Conservation (phyloP, 108 stramenopile species). For the Stephanodiscus minutulus region DNA sequence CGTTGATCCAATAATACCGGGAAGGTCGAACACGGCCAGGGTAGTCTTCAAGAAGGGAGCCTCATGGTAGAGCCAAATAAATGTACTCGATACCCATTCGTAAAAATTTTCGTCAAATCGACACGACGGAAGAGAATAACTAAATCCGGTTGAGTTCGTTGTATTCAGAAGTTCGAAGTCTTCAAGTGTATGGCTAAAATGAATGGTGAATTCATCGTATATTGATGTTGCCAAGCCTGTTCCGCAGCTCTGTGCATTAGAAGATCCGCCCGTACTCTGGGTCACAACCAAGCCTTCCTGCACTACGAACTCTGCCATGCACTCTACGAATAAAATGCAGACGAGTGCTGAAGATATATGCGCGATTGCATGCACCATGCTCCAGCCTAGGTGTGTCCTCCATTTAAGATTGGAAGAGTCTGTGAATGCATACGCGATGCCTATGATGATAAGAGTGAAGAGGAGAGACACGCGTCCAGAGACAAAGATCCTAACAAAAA, state of each 20-base stretch:
- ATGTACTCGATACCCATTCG: constrained; percentile 30
- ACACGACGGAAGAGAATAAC: constrained; percentile 19
- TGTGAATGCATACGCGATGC: constrained; percentile 33
- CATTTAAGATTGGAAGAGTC: constrained; percentile 40
- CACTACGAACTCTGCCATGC: constrained; percentile 52
- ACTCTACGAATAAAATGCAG: constrained; percentile 57
- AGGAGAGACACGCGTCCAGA: constrained; percentile 51
- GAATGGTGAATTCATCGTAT: constrained; percentile 51
- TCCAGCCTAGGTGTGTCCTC: constrained; percentile 34
- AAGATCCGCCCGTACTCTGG: constrained; percentile 8
- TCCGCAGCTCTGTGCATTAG: constrained; percentile 25
- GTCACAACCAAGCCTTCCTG: constrained; percentile 48
- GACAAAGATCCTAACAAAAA: constrained; percentile 42
- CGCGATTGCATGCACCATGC: constrained; percentile 36
- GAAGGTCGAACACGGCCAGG: constrained; percentile 54
- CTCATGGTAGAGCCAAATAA: constrained; percentile 41
- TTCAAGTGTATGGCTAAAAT: constrained; percentile 41
- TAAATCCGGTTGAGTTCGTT: constrained; percentile 22
- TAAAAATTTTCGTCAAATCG: constrained; percentile 34
- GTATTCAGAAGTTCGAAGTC: constrained; percentile 40
- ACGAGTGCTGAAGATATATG: constrained; percentile 49
- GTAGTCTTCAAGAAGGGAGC: constrained; percentile 47
- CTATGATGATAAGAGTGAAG: constrained; percentile 27
- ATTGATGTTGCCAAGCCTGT: constrained; percentile 53
- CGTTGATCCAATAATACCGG: constrained; percentile 47